These are phyloP conservation scores for Talaromyces wortmannii DNA, from an alignment of 495 filamentous ascomycete genomes.

Conservation along the genomic window DNA sequence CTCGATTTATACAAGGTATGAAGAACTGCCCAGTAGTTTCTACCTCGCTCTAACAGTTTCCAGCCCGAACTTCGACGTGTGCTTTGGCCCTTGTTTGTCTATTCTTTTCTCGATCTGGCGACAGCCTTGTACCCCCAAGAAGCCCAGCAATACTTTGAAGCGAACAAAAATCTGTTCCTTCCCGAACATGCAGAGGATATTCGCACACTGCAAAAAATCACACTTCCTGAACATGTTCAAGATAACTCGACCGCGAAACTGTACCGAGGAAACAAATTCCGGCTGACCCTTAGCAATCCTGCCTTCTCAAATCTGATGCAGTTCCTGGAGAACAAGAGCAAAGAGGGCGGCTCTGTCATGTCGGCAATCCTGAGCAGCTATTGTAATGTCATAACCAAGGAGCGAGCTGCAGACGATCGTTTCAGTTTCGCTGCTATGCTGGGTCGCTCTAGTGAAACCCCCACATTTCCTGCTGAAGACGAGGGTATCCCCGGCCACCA, in stretches of 20 bases:
- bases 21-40: conserved; percentile 6
- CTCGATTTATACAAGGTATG: conserved; percentile 94
- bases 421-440: conserved; percentile 77
- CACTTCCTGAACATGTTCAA: conserved; percentile 66
- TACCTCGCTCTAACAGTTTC: conserved; percentile 7
- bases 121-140: conserved; percentile 64
- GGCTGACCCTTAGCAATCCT: conserved; percentile 74
- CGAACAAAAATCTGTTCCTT: conserved; percentile 62
- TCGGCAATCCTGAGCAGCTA: conserved; percentile 66
- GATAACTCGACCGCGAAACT: conserved; percentile 65
- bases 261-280: conserved; percentile 79
- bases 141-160: conserved; percentile 60
- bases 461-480: conserved; percentile 67
- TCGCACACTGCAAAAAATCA: conserved; percentile 57
- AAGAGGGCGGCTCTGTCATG: conserved; percentile 70
- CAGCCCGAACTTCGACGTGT: conserved; percentile 83
- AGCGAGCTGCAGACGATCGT: conserved; percentile 67
- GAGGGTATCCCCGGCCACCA: conserved; percentile 92
- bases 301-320: conserved; percentile 74
- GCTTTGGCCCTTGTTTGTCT: conserved; percentile 88
- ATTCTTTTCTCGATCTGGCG: conserved; percentile 83
- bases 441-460: conserved; percentile 53
- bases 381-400: conserved; percentile 64
- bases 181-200: conserved; percentile 72
- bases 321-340: conserved; percentile 77